Base-by-base conservation (phyloP, 1,284 basidiomycete genomes). In the Polyporus tsugae region DNA sequence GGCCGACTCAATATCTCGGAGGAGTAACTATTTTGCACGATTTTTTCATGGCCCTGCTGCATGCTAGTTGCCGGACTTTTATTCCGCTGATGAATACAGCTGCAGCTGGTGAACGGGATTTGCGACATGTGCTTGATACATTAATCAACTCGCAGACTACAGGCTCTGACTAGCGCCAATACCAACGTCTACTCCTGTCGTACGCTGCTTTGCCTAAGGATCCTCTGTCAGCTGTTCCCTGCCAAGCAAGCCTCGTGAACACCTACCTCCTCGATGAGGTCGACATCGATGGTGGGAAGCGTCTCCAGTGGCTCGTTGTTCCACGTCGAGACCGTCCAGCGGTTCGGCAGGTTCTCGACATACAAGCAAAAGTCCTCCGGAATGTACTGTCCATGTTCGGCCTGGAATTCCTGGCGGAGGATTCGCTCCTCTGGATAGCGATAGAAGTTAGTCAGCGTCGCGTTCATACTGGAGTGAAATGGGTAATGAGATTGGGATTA, bases 301-400 rank as follows among this genome's bases (percentile, higher is more conserved):
- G 79, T 79, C 77, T 93, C 91, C 15, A 80, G 75, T 13, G 76
- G 71, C 59, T 89, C 87, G 6, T 86, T 87, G 55, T 84, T 80
- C 76, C 80, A 82, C 0, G 91, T 89, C 1, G 85, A 75, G 19
- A 93, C 82, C 66, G 89, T 85, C 89, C 90, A 93, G 63, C 83
- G 82, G 49, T 91, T 92, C 6, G 93, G 93, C 19, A 85, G 78
- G 74, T 93, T 91, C 71, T 87, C 87, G 62, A 94, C 88, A 69
- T 86, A 91, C 10, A 93, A 80, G 76, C 92, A 94, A 49, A 95
- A 84, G 74, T 95, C 93, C 70, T 89, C 85, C 0, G 93, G 93
- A 2, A 95, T 84, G 75, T 91, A 87, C 19, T 84, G 84, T 0
- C 92, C 92, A 65, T 94, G 88, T 64, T 89, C 87, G 2, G 82